These are phyloP conservation scores for Austroboletus novae-zelandiae DNA, from an alignment of 1,284 basidiomycete species.

Conservation along the genomic window DNA sequence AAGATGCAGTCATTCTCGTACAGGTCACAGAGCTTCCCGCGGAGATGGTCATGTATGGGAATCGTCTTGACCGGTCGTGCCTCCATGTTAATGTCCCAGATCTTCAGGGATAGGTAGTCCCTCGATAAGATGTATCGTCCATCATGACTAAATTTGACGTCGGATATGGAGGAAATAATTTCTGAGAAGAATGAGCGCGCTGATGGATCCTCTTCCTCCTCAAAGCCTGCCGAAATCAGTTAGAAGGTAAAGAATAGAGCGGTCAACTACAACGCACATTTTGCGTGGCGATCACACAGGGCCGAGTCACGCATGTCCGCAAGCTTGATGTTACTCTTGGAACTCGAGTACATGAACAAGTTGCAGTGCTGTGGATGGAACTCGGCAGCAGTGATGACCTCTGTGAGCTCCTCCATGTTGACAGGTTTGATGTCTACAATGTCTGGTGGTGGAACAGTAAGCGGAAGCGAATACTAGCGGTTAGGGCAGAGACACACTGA, in stretches of 20 bases:
- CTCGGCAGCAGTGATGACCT: slow-evolving; percentile 99
- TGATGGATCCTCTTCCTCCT: slow-evolving; percentile 97
- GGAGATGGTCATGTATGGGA: slow-evolving; percentile 97
- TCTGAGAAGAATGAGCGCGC: slow-evolving; percentile 99
- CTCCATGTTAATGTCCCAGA: slow-evolving; percentile 99
- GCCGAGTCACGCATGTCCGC: slow-evolving; percentile 99
- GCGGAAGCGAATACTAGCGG: slow-evolving; percentile 2
- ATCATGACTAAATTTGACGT: slow-evolving; percentile 98
- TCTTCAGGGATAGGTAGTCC: slow-evolving; percentile 97
- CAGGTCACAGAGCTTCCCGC: slow-evolving; percentile 96
- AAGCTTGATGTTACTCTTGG: slow-evolving; percentile 99
- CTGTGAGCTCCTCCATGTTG: slow-evolving; percentile 99
- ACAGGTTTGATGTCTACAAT: slow-evolving; percentile 99
- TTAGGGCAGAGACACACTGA: slow-evolving; percentile 67
- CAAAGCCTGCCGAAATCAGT: slow-evolving; percentile 67
- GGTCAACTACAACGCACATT: slow-evolving; percentile 62
- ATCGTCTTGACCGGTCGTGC: slow-evolving; percentile 95
- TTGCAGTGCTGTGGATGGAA: slow-evolving; percentile 99
- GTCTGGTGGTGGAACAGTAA: slow-evolving; percentile 52
- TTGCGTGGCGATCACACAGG: slow-evolving; percentile 94
- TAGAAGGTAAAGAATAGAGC: slow-evolving; percentile 13
- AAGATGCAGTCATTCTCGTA: slow-evolving; percentile 99
- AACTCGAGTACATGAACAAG: slow-evolving; percentile 99
- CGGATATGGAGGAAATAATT: slow-evolving; percentile 99
- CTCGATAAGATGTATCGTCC: slow-evolving; percentile 96